Evolutionary conservation across 2,329 filamentous ascomycete species (phyloP).

Genomic region (Diplodia scrobiculata): DNA sequence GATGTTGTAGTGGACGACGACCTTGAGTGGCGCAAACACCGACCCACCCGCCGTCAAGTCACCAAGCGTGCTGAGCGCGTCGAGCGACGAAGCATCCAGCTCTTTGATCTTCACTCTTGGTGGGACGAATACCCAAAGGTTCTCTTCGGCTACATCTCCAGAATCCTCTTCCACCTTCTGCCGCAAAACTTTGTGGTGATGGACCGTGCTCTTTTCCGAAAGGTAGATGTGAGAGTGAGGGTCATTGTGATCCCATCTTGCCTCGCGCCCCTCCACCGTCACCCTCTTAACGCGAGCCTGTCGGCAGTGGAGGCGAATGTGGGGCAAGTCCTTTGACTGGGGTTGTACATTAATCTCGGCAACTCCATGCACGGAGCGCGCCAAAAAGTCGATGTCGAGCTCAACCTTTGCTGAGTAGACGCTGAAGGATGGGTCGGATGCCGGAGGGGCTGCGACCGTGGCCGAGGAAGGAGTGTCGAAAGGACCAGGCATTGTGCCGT

Average conservation of each 20-base stretch:
- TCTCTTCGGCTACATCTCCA: conserved; percentile 55
- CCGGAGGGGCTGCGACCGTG: conserved; percentile 23
- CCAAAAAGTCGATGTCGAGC: conserved; percentile 83
- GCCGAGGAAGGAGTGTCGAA: conserved; percentile 40
- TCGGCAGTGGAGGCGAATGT: conserved; percentile 63
- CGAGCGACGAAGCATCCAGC: conserved; percentile 53
- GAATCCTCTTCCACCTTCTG: conserved; percentile 65
- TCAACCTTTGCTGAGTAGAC: conserved; percentile 85
- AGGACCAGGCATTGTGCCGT: conserved; percentile 31
- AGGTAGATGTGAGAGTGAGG: conserved; percentile 68
- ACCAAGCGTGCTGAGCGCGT: conserved; percentile 31
- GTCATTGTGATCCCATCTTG: conserved; percentile 56
- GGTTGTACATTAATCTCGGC: conserved; percentile 80
- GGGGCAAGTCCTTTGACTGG: conserved; percentile 56
- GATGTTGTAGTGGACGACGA: conserved; percentile 76
- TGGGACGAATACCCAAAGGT: conserved; percentile 62
- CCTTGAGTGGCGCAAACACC: conserved; percentile 61
- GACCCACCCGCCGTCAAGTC: conserved; percentile 34
- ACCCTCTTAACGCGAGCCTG: conserved; percentile 61
- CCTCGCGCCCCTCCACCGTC: conserved; percentile 47
- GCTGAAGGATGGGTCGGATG: conserved; percentile 46
- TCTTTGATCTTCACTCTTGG: conserved; percentile 64
- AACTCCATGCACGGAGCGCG: conserved; percentile 72
- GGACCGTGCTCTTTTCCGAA: conserved; percentile 63
- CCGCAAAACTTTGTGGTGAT: conserved; percentile 76